These are phyloP conservation scores for Hyphopichia burtonii DNA, from an alignment of 1,139 yeast genomes.

Conservation along the genomic window DNA sequence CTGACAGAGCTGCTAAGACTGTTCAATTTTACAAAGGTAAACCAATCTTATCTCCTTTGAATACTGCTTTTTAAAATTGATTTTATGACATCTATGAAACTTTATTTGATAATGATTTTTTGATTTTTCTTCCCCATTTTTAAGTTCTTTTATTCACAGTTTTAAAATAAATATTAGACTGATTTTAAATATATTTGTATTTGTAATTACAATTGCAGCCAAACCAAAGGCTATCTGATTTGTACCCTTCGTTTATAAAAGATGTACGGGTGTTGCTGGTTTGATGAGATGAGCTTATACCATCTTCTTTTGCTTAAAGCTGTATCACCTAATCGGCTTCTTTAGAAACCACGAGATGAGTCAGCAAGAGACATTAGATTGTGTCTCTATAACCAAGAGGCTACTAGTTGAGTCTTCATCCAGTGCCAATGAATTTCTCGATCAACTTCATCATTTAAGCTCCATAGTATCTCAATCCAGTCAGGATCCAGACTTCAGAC, in stretches of 20 bases:
- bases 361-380: neutral
- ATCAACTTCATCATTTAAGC: neutral
- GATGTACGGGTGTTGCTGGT: neutral
- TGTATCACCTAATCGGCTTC: neutral
- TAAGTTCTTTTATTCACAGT: no score
- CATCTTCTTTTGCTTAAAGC: no score
- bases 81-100: neutral
- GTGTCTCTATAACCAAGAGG: neutral
- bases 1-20: constrained; percentile 79
- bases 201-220: neutral
- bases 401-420: constrained; percentile 1
- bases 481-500: neutral
- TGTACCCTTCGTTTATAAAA: no score
- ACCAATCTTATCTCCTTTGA: constrained; percentile 70
- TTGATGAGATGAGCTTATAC: neutral
- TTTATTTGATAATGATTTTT: neutral
- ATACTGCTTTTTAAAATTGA: constrained; percentile 61
- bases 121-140: neutral
- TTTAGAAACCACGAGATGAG: neutral
- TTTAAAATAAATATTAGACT: neutral
- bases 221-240: no score
- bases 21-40: constrained; percentile 82
- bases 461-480: constrained; percentile 1
- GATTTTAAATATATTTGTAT: no score
- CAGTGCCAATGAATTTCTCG: constrained; percentile 1